phyloP scores from a whole-genome alignment of 2,329 filamentous ascomycete genomes.

The Aspergillus japonicus region DNA sequence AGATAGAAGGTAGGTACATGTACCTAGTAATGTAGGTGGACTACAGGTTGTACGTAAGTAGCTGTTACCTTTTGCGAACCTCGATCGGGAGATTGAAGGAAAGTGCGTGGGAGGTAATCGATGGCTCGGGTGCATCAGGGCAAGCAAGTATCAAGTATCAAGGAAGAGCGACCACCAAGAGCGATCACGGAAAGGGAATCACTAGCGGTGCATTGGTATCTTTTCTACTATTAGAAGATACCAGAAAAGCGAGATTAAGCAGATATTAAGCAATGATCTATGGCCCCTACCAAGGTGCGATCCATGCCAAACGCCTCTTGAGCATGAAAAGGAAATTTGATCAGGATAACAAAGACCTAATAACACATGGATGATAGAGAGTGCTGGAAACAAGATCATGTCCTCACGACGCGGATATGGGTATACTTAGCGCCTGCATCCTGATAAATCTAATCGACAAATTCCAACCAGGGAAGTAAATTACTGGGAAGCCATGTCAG shows the following conservation, averaged over 20 bases:
- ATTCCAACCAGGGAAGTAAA: background rate
- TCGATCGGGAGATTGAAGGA: background rate
- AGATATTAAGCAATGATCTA: background rate
- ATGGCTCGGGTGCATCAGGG: too few relatives aligned
- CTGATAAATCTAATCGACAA: background rate
- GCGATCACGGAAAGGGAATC: background rate
- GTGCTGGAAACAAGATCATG: too few relatives aligned
- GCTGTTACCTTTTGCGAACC: too few relatives aligned
- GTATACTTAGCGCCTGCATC: background rate
- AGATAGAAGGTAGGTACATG: background rate
- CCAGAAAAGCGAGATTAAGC: constrained; percentile 3
- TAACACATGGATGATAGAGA: too few relatives aligned
- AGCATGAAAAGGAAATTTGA: background rate
- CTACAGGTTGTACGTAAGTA: too few relatives aligned
- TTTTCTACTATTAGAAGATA: constrained; percentile 19
- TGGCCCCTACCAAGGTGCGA: background rate
- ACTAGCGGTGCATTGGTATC: constrained; percentile 21
- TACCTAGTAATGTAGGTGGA: too few relatives aligned
- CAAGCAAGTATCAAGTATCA: too few relatives aligned
- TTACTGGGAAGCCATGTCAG: constrained; percentile 38
- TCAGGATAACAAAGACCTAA: too few relatives aligned
- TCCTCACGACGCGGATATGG: background rate
- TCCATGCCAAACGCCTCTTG: constrained; percentile 2
- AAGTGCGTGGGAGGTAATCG: background rate
- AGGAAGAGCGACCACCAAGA: too few relatives aligned